Percentiles rank a stretch among this genome's conserved stretches.
Conservation (phyloP, 2,329 filamentous ascomycete genomes). For the Microdochium paspali region DNA sequence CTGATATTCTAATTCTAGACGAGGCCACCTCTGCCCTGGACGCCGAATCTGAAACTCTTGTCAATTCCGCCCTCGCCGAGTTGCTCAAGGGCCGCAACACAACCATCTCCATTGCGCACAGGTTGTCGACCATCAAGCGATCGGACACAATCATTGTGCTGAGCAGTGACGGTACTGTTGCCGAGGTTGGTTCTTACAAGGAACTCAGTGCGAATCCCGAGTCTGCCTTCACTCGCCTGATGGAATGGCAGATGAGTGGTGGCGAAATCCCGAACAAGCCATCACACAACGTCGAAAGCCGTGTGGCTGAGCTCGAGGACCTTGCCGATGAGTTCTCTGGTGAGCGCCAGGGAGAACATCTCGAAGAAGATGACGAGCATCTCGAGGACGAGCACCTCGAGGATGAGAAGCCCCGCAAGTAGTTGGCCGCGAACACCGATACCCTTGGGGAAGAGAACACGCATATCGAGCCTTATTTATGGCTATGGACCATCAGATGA, state of each 20-base stretch:
- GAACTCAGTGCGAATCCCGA: slow-evolving; percentile 63
- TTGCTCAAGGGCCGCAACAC: slow-evolving; percentile 84
- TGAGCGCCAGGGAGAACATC: slow-evolving; percentile 18
- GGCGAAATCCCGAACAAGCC: slow-evolving; percentile 46
- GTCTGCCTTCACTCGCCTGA: slow-evolving; percentile 87
- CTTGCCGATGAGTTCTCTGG: slow-evolving; percentile 29
- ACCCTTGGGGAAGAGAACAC: too few species aligned
- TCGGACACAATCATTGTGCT: slow-evolving; percentile 93
- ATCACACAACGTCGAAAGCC: slow-evolving; percentile 30
- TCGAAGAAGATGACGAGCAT: slow-evolving; percentile 11
- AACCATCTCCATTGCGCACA: slow-evolving; percentile 94
- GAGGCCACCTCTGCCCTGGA: slow-evolving; percentile 94
- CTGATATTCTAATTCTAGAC: slow-evolving; percentile 92
- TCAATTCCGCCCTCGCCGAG: slow-evolving; percentile 78
- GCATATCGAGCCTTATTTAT: too few species aligned
- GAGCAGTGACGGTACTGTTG: slow-evolving; percentile 75
- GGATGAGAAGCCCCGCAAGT: slow-evolving; percentile 7
- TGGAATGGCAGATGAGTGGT: slow-evolving; percentile 98
- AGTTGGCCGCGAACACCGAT: background rate
- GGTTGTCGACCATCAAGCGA: slow-evolving; percentile 91
- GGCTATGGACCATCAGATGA: too few species aligned
- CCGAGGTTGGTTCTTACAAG: slow-evolving; percentile 78
- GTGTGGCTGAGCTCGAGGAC: slow-evolving; percentile 41
- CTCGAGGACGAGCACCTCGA: slow-evolving; percentile 4
- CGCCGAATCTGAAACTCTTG: slow-evolving; percentile 91